Evolutionary conservation across 208 protist genomes (phyloP).

Genomic region (Trypanosoma brucei): DNA sequence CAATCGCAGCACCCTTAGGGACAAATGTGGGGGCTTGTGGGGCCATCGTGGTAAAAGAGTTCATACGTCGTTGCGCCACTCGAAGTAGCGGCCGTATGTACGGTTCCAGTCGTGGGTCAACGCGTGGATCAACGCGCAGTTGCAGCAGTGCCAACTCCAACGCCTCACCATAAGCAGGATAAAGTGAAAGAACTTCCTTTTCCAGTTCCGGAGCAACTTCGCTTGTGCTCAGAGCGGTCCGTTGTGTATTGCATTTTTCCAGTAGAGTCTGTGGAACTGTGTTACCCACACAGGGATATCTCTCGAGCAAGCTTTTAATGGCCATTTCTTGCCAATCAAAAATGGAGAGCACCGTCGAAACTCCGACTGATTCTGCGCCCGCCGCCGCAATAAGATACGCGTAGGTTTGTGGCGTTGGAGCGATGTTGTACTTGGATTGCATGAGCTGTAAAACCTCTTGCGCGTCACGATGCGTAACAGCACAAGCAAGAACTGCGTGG

Average conservation of each 20-base stretch:
- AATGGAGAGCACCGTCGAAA: slow-evolving; percentile 47
- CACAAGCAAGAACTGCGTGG: slow-evolving; percentile 62
- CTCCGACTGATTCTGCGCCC: slow-evolving; percentile 27
- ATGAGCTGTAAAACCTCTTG: slow-evolving; percentile 71
- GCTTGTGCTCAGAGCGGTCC: slow-evolving; percentile 27
- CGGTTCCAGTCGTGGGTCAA: slow-evolving; percentile 41
- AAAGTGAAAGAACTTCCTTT: slow-evolving; percentile 38
- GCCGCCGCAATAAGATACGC: slow-evolving; percentile 52
- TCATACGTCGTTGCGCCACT: slow-evolving; percentile 75
- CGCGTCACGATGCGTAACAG: slow-evolving; percentile 59
- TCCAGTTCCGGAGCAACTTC: slow-evolving; percentile 36
- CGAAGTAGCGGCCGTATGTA: slow-evolving; percentile 71
- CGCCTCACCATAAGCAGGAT: slow-evolving; percentile 57
- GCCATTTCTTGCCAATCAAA: slow-evolving; percentile 73
- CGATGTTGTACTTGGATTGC: slow-evolving; percentile 52
- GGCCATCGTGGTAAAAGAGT: slow-evolving; percentile 55
- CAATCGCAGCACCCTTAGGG: slow-evolving; percentile 40
- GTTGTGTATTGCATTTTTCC: background rate
- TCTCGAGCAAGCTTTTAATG: slow-evolving; percentile 29
- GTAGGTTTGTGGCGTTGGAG: slow-evolving; percentile 71
- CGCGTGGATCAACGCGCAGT: slow-evolving; percentile 46
- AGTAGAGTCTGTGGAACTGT: background rate
- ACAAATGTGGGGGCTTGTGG: slow-evolving; percentile 66
- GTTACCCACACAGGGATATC: slow-evolving; percentile 1
- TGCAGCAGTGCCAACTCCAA: slow-evolving; percentile 59